Percentiles rank a stretch among this genome's conserved stretches.
Evolutionary conservation across 257 asterid genomes (phyloP).

Genomic region (Solanum arcanum): DNA sequence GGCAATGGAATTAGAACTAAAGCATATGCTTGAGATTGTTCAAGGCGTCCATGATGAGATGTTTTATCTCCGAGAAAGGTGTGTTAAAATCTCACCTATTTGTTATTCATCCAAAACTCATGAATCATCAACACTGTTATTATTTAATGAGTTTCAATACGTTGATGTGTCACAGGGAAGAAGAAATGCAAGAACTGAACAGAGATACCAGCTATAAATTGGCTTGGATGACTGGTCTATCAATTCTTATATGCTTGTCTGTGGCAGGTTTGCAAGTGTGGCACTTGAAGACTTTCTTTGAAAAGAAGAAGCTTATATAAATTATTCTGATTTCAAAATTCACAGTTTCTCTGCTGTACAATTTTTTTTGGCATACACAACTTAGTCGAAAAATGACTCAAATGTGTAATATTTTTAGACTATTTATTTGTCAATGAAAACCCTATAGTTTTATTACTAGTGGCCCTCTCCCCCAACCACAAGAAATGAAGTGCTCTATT

Average conservation of each 20-base stretch:
- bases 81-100: background rate
- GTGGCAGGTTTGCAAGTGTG: slow-evolving; percentile 69
- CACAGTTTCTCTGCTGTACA: background rate
- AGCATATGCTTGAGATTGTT: slow-evolving; percentile 54
- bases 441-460: background rate
- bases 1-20: slow-evolving; percentile 67
- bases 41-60: slow-evolving; percentile 72
- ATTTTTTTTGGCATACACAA: background rate
- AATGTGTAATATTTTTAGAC: background rate
- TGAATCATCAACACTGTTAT: background rate
- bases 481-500: background rate
- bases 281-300: slow-evolving; percentile 74
- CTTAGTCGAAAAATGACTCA: background rate
- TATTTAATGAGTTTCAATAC: background rate
- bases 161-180: slow-evolving; percentile 36
- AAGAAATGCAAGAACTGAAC: slow-evolving; percentile 70
- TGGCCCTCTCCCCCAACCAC: background rate
- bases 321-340: background rate
- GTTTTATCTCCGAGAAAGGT: slow-evolving; percentile 70
- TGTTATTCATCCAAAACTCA: background rate
- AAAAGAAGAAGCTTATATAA: slow-evolving; percentile 74
- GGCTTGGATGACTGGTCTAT: slow-evolving; percentile 58
- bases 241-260: slow-evolving; percentile 39
- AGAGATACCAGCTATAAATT: slow-evolving; percentile 52
- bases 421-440: background rate